Evolutionary conservation across 139 green algal genomes (phyloP), one percentile per base, ranked within the genome.

Genomic region (Chlamydomonas asymmetrica): DNA sequence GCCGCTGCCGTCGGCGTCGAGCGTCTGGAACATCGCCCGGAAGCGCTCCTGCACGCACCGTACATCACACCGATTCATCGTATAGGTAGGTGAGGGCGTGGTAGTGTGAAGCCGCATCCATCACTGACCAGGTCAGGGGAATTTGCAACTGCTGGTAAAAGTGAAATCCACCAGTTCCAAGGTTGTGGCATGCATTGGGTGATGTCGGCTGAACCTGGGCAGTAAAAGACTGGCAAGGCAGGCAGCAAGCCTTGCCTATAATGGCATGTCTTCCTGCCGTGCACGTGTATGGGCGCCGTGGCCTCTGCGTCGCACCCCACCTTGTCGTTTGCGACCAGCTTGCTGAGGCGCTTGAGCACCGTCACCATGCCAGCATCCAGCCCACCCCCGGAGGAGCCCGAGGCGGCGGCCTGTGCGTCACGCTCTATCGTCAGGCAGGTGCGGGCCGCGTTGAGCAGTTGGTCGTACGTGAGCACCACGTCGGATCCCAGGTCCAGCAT

Each of bases 1-100:
- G 18, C 76, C 80, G 39, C 37, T 78, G 40, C 79, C n/a, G 75
- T 88, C 75, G 1, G 32, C n/a, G 72, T 88, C 83, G 32, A 83
- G 85, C 23, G 63, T 34, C 2, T 66, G n/a, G 43, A 89, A 86
- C 35, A 86, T 35, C 0, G 84, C 76, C n/a, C 39, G 45, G 62
- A 88, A 81, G 6, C 60, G 61, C 31, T 79, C 52, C 45, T 32
- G n/a, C n/a, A n/a, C n/a, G n/a, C n/a, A n/a, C n/a, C n/a, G n/a
- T n/a, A n/a, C n/a, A n/a, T n/a, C n/a, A n/a, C n/a, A n/a, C n/a
- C n/a, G n/a, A n/a, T n/a, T 71, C 63, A 20, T n/a, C 49, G 49
- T 22, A 22, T 59, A 22, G 20, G 49, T 59, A 22, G 20, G 49
- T 59, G 49, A n/a, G 49, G 20, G 49, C 22, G 49, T 59, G 49